Base-by-base conservation (phyloP, 768 basidiomycete genomes). In the Pleurotus djamor region DNA sequence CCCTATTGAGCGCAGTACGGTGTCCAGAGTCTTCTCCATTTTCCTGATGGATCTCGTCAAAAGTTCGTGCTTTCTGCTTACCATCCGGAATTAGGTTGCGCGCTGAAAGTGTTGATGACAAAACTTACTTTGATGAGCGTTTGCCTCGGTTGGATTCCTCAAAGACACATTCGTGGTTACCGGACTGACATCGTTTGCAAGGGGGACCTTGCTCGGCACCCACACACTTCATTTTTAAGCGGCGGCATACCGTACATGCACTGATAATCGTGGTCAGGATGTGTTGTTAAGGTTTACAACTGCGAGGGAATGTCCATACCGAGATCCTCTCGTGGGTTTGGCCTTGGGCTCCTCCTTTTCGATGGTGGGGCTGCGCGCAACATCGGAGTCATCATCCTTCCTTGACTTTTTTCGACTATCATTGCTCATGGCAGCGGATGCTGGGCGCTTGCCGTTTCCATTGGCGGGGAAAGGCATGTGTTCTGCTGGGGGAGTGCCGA, bases 121-220 rank as follows among this genome's bases (percentile, higher is more conserved):
- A 54, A 17, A 66, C 82, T 63, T 72, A 92, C 92, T 92, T 93
- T 57, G 89, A 83, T 17, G 90, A 85, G 9, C 92, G 86, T 71
- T 96, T 96, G 44, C 97, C 97, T 50, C 97, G 84, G 70, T 98
- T 96, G 1, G 91, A 94, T 71, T 98, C 96, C 75, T 98, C 95
- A 63, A 99, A 98, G 47, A 97, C 84, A 68, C 97, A 99, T 65
- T 96, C 93, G 67, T 96, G 91, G 64, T 84, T 84, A 16, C 91
- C 88, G 0, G 85, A 67, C 48, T 76, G 73, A 66, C 94, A 97
- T 17, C 94, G 88, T 67, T 94, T 96, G 77, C 94, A 97, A 0
- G 94, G 92, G 0, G 91, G 91, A 0, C 94, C 94, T 43, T 94
- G 84, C 71, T 95, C 94, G 2, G 91, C 93, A 36, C 91, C 91